These are phyloP conservation scores for Neocallimastix lanati DNA, from an alignment of 192 early-diverging fungal species.

Conservation along the genomic window DNA sequence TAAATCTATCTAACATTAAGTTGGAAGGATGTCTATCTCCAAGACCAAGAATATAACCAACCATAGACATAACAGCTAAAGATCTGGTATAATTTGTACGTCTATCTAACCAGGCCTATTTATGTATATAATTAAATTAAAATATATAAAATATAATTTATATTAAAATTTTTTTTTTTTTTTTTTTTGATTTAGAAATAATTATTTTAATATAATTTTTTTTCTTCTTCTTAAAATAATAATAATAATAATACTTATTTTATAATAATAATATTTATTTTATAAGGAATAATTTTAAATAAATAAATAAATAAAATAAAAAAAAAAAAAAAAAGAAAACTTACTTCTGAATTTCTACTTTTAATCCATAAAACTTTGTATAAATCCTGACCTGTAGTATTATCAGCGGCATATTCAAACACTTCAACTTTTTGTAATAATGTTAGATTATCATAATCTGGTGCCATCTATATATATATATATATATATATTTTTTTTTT, in stretches of 20 bases:
- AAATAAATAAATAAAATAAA: too few species aligned
- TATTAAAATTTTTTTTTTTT: too few species aligned
- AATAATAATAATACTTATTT: too few species aligned
- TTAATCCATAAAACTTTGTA: constrained; percentile 86
- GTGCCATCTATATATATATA: constrained; percentile 48
- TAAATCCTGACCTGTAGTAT: constrained; percentile 79
- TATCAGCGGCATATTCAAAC: constrained; percentile 81
- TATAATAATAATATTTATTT: too few species aligned
- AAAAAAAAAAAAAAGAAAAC: too few species aligned
- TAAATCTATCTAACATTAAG: constrained; percentile 69
- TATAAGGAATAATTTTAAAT: too few species aligned
- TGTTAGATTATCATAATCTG: constrained; percentile 74
- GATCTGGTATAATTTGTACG: constrained; percentile 90
- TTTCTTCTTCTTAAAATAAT: too few species aligned
- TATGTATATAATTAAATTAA: not conserved
- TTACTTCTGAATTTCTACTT: constrained; percentile 76
- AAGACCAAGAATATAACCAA: constrained; percentile 91
- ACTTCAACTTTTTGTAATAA: constrained; percentile 81
- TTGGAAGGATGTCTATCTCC: constrained; percentile 95
- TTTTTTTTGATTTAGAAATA: too few species aligned
- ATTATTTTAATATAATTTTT: too few species aligned
- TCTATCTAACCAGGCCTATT: constrained; percentile 70
- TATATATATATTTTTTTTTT: too few species aligned
- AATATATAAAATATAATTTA: too few species aligned
- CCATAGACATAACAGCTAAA: constrained; percentile 94